Evolutionary conservation across 139 green algal species (phyloP).

Genomic region (Chara braunii): DNA sequence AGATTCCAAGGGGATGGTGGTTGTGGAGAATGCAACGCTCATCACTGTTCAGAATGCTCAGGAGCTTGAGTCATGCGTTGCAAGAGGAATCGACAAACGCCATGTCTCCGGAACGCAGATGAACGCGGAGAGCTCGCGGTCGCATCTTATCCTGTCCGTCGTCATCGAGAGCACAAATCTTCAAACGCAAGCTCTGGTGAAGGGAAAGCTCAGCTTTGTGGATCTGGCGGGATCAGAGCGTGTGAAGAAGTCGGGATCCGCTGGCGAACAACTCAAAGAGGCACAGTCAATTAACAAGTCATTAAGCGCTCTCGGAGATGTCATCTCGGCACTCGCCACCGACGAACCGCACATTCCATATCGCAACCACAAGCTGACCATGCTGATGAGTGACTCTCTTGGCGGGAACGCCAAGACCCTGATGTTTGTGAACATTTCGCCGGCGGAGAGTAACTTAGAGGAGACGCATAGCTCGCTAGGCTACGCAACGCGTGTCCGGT

Average conservation of each 20-base stretch:
- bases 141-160: constrained; percentile 89
- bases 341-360: constrained; percentile 82
- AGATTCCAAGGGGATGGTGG: constrained; percentile 88
- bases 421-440: constrained; percentile 69
- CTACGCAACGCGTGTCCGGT: constrained; percentile 67
- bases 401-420: constrained; percentile 55
- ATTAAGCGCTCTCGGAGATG: constrained; percentile 85
- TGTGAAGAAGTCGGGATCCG: constrained; percentile 85
- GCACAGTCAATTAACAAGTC: constrained; percentile 98
- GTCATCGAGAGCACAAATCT: constrained; percentile 88
- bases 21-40: constrained; percentile 69
- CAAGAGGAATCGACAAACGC: constrained; percentile 30
- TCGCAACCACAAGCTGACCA: constrained; percentile 98
- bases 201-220: constrained; percentile 78
- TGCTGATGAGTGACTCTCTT: constrained; percentile 90
- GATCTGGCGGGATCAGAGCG: constrained; percentile 90
- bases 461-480: constrained; percentile 50
- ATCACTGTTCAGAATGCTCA: constrained; percentile 37
- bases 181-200: constrained; percentile 77
- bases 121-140: constrained; percentile 49
- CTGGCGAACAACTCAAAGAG: constrained; percentile 90
- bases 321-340: constrained; percentile 85
- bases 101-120: constrained; percentile 40
- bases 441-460: constrained; percentile 72
- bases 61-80: constrained; percentile 36